Evolutionary conservation across 2,329 filamentous ascomycete genomes (phyloP), one percentile per base, ranked within the genome.

Genomic region (Phyllosticta citriasiana): DNA sequence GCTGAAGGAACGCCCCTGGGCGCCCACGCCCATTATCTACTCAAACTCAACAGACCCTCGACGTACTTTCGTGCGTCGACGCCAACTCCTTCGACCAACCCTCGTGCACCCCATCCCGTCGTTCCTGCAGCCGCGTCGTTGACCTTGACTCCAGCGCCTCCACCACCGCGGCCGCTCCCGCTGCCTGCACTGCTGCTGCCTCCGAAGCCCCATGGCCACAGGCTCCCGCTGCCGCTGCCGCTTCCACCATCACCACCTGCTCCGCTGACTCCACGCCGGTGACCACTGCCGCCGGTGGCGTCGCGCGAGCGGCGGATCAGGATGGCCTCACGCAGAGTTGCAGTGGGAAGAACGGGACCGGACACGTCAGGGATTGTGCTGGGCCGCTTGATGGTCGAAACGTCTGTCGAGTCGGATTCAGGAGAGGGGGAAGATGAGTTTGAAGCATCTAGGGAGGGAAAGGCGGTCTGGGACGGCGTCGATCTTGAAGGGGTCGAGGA

Each of bases 61-160:
- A 91, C 84, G 72, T 91, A 91, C 69, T 82, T 82, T 71, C 85
- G 81, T 30, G 88, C 89, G 76, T 92, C 88, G 35, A 91, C 80
- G 0, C 88, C 88, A 64, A 92, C 89, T 0, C 88, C 88, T 68
- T 89, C 85, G 0, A 83, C 84, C 65, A 91, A 72, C 60, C 81
- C 81, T 22, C 79, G 81, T 1, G 85, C 82, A 2, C 83, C 83
- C 82, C 53, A 79, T 67, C 78, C 82, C 76, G 61, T 79, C 68
- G 55, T 73, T 66, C 14, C 52, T 19, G 54, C 60, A n/a, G 53
- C 60, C 10, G 40, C 62, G 24, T 50, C 35, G n/a, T 19, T 40
- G 52, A 63, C 75, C 69, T 63, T 75, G 62, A 67, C 78, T 66
- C 69, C 72, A 52, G 64, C 68, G 66, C 68, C 65, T 8, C 65